Conservation (phyloP, 176 grass and related monocot genomes). For the Coix lacrymajobi region DNA sequence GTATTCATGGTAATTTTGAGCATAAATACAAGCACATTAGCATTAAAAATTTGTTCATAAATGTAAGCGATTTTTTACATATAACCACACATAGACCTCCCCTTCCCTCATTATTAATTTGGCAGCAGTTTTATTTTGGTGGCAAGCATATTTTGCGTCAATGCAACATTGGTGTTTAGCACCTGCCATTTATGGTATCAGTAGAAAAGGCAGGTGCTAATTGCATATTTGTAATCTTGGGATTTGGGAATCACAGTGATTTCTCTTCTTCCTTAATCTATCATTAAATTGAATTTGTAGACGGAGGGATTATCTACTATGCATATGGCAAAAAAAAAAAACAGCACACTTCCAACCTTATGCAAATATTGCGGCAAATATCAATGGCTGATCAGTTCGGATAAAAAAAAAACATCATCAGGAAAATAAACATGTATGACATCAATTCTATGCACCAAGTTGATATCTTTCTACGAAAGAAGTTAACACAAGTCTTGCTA, state of each 20-base stretch:
- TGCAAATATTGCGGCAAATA: not conserved
- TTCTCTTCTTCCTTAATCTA: not conserved
- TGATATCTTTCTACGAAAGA: not conserved
- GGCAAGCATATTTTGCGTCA: not conserved
- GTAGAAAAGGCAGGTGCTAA: not conserved
- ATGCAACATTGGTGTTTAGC: not conserved
- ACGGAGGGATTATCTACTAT: not conserved
- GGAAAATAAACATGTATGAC: not conserved
- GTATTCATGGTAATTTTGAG: not conserved
- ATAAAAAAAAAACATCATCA: not conserved
- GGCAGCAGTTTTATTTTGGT: not conserved
- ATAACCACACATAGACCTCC: too few relatives aligned
- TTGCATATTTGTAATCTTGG: not conserved
- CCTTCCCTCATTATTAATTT: not conserved
- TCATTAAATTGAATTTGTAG: not conserved
- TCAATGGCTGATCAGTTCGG: not conserved
- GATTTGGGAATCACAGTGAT: not conserved
- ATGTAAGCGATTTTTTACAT: not conserved
- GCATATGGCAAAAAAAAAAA: not conserved
- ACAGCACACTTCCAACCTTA: not conserved
- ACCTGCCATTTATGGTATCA: not conserved
- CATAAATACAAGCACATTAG: not conserved
- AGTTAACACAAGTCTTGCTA: not conserved
- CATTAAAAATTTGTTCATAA: not conserved
- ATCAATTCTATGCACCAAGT: not conserved